Conservation (phyloP, 192 early-diverging fungal genomes). For the Coemansia sp. region DNA sequence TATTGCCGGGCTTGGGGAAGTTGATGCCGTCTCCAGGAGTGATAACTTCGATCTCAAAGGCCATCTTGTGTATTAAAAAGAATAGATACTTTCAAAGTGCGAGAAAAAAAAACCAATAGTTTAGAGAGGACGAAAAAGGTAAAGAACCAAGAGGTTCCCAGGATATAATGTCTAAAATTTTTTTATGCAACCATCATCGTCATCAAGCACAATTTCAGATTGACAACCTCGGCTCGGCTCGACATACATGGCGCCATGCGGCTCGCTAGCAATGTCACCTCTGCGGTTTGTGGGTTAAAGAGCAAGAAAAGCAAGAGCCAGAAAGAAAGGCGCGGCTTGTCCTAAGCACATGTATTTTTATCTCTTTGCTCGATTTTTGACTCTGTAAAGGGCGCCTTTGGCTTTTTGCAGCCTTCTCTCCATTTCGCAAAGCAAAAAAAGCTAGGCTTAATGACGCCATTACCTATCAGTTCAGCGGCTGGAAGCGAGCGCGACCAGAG, state of each 20-base stretch:
- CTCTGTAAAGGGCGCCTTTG: neutral
- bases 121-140: neutral
- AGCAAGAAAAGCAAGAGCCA: no score
- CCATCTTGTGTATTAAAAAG: slow-evolving; percentile 21
- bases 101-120: neutral
- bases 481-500: slow-evolving; percentile 14
- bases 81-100: neutral
- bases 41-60: slow-evolving; percentile 30
- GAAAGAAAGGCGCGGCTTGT: no score
- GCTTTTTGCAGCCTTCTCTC: neutral
- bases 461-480: slow-evolving; percentile 4
- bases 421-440: neutral
- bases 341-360: no score
- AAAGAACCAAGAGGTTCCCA: no score
- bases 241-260: neutral
- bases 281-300: no score
- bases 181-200: neutral
- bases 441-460: slow-evolving; percentile 2
- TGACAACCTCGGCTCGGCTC: slow-evolving; percentile 1
- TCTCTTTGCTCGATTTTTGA: neutral
- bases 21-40: slow-evolving; percentile 20
- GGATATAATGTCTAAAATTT: neutral
- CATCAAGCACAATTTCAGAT: neutral
- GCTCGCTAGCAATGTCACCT: neutral
- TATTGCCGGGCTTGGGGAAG: slow-evolving; percentile 62